These are phyloP conservation scores for Glomus cerebriforme DNA, from an alignment of 192 early-diverging fungal species.

Conservation along the genomic window DNA sequence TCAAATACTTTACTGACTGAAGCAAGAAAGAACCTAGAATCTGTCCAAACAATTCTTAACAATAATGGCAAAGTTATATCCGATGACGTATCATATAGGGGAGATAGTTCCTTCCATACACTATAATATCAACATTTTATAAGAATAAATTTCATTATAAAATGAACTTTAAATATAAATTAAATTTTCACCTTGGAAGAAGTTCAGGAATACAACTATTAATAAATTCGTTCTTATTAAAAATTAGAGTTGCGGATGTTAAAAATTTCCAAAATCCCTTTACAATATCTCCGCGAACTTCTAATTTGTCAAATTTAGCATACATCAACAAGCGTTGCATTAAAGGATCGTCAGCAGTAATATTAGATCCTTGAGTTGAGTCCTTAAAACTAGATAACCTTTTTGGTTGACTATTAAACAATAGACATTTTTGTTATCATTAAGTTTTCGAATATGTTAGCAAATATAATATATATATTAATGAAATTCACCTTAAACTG, in stretches of 20 bases:
- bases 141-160: not conserved
- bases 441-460: no score
- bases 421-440: not conserved
- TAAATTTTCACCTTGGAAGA: slow-evolving; percentile 46
- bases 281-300: slow-evolving; percentile 47
- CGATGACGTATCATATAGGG: slow-evolving; percentile 46
- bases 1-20: slow-evolving; percentile 49
- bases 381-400: slow-evolving; percentile 23
- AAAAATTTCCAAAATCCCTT: slow-evolving; percentile 47
- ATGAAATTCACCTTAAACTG: not conserved
- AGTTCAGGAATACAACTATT: slow-evolving; percentile 48
- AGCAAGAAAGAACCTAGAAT: slow-evolving; percentile 44
- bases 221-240: slow-evolving; percentile 51
- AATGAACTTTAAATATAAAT: not conserved
- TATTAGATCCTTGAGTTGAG: slow-evolving; percentile 17
- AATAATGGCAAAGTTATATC: slow-evolving; percentile 46
- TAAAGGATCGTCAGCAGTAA: slow-evolving; percentile 35
- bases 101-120: slow-evolving; percentile 53
- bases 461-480: no score
- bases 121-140: slow-evolving; percentile 33
- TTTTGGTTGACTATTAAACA: not conserved
- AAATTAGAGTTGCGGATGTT: slow-evolving; percentile 43
- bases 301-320: slow-evolving; percentile 40
- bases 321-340: slow-evolving; percentile 42
- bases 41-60: slow-evolving; percentile 47